phyloP scores from a whole-genome alignment of 495 filamentous ascomycete genomes.

The Geopyxis carbonaria region DNA sequence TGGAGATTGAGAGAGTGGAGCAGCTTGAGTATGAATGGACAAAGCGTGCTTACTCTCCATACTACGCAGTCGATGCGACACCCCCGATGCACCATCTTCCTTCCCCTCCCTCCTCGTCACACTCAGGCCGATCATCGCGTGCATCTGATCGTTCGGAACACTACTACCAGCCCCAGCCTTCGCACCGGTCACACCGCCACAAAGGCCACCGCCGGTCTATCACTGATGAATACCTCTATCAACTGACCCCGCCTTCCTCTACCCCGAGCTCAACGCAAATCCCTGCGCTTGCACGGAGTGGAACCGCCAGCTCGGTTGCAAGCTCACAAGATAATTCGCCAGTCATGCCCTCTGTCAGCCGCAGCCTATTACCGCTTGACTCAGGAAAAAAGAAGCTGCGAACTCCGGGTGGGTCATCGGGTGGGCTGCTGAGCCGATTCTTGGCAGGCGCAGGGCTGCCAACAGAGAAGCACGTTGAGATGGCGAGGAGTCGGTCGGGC shows the following conservation, averaged over 20 bases:
- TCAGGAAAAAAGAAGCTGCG: constrained; percentile 18
- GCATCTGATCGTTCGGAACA: constrained; percentile 20
- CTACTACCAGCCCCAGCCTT: constrained; percentile 4
- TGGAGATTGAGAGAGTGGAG: too few relatives aligned
- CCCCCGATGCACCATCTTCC: not conserved
- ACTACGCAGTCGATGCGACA: too few relatives aligned
- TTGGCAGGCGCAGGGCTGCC: constrained; percentile 9
- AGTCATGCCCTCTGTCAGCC: constrained; percentile 14
- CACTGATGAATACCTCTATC: constrained; percentile 13
- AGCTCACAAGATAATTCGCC: constrained; percentile 22
- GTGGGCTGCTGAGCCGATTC: constrained; percentile 19
- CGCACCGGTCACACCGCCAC: constrained; percentile 1
- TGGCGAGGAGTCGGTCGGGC: not conserved
- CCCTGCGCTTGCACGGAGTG: constrained; percentile 17
- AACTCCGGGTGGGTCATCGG: constrained; percentile 9
- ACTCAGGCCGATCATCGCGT: constrained; percentile 19
- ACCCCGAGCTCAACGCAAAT: constrained; percentile 17
- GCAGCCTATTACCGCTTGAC: constrained; percentile 15
- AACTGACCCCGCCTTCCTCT: constrained; percentile 19
- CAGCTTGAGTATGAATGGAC: too few relatives aligned
- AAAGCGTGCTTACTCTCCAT: too few relatives aligned
- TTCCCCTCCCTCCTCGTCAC: constrained; percentile 5
- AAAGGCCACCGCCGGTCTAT: constrained; percentile 13
- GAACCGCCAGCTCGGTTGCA: constrained; percentile 16
- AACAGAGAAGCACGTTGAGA: not conserved